Evolutionary conservation across 2,329 filamentous ascomycete genomes (phyloP).

Genomic region (Grosmannia huntii): DNA sequence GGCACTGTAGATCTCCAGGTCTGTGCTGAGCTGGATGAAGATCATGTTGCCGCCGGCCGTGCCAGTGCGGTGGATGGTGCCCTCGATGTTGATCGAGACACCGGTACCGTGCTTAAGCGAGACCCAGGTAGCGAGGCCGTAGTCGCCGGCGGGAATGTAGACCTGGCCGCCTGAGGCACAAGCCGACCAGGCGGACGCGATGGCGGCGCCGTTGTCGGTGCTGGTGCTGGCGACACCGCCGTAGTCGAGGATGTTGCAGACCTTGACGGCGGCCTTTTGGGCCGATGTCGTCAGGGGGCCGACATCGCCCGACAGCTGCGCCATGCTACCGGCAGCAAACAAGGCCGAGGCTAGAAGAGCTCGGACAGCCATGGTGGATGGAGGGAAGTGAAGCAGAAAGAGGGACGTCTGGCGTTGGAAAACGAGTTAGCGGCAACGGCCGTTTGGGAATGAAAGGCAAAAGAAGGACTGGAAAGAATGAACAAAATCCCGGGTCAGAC

Average conservation of each 20-base stretch:
- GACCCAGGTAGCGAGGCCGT: constrained; percentile 14
- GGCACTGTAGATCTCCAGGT: constrained; percentile 34
- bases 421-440: no score
- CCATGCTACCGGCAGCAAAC: constrained; percentile 5
- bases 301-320: constrained; percentile 27
- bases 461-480: no score
- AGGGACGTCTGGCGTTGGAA: no score
- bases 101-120: constrained; percentile 8
- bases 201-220: constrained; percentile 36
- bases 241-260: constrained; percentile 39
- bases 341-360: background rate
- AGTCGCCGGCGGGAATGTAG: constrained; percentile 12
- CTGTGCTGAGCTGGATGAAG: constrained; percentile 17
- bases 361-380: background rate
- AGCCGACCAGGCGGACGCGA: constrained; percentile 33
- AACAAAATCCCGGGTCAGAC: no score
- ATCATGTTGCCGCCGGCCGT: constrained; percentile 15
- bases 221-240: constrained; percentile 35
- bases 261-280: constrained; percentile 28
- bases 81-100: constrained; percentile 12
- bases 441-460: no score
- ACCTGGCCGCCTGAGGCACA: constrained; percentile 33
- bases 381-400: background rate
- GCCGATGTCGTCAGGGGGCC: constrained; percentile 29
- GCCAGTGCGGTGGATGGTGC: constrained; percentile 12